Conservation (phyloP, 75 land plant species). For the Cunninghamia lanceolata region DNA sequence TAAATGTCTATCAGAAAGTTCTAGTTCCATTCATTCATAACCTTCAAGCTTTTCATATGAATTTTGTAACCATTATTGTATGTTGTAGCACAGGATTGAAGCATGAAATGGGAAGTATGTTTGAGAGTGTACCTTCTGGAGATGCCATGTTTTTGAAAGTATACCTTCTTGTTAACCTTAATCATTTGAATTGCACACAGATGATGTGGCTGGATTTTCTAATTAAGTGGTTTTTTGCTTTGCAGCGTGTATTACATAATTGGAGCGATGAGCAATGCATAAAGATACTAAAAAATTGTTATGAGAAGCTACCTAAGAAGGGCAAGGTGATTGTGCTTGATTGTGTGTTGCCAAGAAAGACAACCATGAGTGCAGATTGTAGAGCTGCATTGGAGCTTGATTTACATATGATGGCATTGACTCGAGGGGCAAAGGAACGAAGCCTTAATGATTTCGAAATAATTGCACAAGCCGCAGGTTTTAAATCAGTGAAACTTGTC, state of each 20-base stretch:
- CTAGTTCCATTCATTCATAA: background rate
- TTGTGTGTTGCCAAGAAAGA: conserved; percentile 28
- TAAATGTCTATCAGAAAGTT: too few relatives aligned
- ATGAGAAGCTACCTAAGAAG: conserved; percentile 36
- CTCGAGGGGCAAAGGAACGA: conserved; percentile 68
- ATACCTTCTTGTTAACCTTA: background rate
- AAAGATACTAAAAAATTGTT: conserved; percentile 57
- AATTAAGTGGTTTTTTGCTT: background rate
- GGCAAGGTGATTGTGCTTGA: conserved; percentile 63
- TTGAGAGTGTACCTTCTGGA: background rate
- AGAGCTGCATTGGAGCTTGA: conserved; percentile 37
- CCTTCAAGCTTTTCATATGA: too few relatives aligned
- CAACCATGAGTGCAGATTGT: conserved; percentile 17
- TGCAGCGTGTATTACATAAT: conserved; percentile 68
- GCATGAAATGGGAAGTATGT: background rate
- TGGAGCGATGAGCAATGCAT: conserved; percentile 62
- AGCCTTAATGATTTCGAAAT: conserved; percentile 44
- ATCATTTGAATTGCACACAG: background rate
- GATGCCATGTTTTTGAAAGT: background rate
- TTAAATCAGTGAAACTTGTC: conserved; percentile 9
- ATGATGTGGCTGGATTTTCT: background rate
- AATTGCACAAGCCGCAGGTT: conserved; percentile 55
- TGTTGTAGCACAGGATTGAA: background rate
- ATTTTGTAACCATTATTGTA: too few relatives aligned
- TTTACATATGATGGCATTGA: conserved; percentile 48